These are phyloP conservation scores for Aspergillus haitiensis DNA, from an alignment of 495 filamentous ascomycete genomes.

Conservation along the genomic window DNA sequence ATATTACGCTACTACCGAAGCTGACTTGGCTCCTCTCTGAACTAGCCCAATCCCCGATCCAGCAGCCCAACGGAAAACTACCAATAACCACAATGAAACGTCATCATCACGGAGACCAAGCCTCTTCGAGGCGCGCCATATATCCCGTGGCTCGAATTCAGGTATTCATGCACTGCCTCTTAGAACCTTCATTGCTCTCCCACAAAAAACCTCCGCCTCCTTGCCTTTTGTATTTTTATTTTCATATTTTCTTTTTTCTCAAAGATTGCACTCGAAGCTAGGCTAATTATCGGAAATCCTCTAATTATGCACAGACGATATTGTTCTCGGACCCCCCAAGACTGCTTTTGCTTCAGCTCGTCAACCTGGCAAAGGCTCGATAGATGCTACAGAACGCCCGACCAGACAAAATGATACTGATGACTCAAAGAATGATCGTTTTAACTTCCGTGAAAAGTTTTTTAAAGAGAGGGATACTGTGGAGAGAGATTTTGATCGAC, in stretches of 20 bases:
- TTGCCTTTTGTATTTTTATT: background rate
- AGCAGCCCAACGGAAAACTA: conserved; percentile 49
- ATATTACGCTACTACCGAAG: conserved; percentile 16
- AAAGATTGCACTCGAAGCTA: conserved; percentile 13
- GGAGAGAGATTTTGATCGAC: conserved; percentile 47
- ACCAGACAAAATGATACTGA: conserved; percentile 50
- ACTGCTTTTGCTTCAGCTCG: conserved; percentile 80
- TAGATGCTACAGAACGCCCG: conserved; percentile 47
- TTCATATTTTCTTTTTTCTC: background rate
- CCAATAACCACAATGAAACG: conserved; percentile 42
- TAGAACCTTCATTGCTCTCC: no score
- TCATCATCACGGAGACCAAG: conserved; percentile 53
- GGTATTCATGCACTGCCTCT: conserved; percentile 31
- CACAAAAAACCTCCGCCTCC: conserved; percentile 9
- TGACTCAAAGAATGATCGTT: conserved; percentile 56
- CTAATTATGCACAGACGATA: conserved; percentile 67
- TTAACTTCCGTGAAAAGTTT: conserved; percentile 59
- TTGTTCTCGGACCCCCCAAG: conserved; percentile 86
- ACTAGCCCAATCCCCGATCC: conserved; percentile 48
- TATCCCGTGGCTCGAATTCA: conserved; percentile 62
- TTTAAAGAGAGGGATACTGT: conserved; percentile 48
- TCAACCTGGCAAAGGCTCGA: conserved; percentile 55
- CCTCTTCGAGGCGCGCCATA: conserved; percentile 60
- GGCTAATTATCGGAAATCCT: conserved; percentile 14
- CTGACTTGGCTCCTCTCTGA: conserved; percentile 28